A percentile compares a stretch with the other conserved stretches of the same genome.
phyloP scores from a whole-genome alignment of 345 rosid genomes.

The Cardiospermum halicacabum region DNA sequence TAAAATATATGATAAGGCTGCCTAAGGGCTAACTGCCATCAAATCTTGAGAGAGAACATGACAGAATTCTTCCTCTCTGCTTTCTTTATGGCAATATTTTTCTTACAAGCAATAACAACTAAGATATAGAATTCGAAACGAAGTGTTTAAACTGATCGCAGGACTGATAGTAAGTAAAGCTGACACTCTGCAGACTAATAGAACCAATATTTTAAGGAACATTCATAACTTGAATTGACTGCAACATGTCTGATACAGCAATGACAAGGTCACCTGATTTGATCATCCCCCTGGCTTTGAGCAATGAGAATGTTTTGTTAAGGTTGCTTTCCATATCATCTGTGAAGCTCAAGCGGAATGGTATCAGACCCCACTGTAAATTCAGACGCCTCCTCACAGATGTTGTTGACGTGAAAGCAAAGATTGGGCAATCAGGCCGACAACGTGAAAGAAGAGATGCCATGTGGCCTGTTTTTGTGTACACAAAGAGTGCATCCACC shows the following conservation, averaged over 20 bases:
- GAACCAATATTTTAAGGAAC: conserved; percentile 48
- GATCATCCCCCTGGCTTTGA: conserved; percentile 96
- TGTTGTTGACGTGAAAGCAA: conserved; percentile 78
- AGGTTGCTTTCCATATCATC: conserved; percentile 96
- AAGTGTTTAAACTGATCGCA: conserved; percentile 5
- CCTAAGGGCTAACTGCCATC: too few relatives aligned
- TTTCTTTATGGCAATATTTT: conserved; percentile 2
- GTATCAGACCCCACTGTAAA: conserved; percentile 97
- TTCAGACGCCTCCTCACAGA: conserved; percentile 85
- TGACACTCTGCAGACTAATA: background rate
- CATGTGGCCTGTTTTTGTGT: conserved; percentile 92
- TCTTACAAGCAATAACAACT: conserved; percentile 24
- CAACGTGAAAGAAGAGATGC: conserved; percentile 89
- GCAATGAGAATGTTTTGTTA: conserved; percentile 83
- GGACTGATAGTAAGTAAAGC: conserved; percentile 5
- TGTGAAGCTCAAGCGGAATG: conserved; percentile 87
- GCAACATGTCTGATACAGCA: conserved; percentile 95
- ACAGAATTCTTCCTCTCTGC: background rate
- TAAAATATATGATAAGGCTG: background rate
- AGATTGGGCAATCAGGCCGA: conserved; percentile 97
- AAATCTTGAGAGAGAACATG: background rate
- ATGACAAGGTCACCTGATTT: conserved; percentile 94
- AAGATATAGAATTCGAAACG: conserved; percentile 3
- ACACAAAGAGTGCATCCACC: conserved; percentile 92
- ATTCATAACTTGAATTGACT: conserved; percentile 92